phyloP scores from a whole-genome alignment of 306 rosid species.

The Sechiopsis laciniata region DNA sequence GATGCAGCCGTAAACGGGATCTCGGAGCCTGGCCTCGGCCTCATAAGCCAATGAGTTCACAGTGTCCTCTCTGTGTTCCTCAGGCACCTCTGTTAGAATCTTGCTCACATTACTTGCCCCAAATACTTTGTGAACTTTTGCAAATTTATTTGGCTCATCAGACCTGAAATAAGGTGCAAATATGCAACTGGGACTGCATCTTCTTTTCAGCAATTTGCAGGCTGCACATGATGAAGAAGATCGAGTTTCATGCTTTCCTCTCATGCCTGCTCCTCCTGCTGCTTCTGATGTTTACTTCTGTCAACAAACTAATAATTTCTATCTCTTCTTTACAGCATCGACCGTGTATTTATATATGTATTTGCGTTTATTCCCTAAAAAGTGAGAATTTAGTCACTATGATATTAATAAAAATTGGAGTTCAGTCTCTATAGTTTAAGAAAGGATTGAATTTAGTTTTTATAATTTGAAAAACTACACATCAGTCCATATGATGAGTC shows the following conservation, averaged over 20 bases:
- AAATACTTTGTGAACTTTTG: constrained; percentile 87
- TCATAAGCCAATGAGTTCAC: constrained; percentile 81
- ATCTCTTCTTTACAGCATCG: not conserved
- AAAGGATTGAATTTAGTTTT: too few species aligned
- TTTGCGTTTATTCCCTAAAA: too few species aligned
- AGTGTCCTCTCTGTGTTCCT: constrained; percentile 72
- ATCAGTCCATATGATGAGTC: too few species aligned
- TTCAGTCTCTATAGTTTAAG: too few species aligned
- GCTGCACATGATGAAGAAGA: constrained; percentile 92
- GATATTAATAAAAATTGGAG: too few species aligned
- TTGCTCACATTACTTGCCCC: constrained; percentile 98
- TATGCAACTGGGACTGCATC: constrained; percentile 69
- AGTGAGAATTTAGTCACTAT: too few species aligned
- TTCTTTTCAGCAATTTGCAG: constrained; percentile 75
- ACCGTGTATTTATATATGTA: too few species aligned
- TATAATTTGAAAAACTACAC: too few species aligned
- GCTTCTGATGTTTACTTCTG: constrained; percentile 16
- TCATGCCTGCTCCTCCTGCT: constrained; percentile 33
- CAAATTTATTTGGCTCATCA: constrained; percentile 72
- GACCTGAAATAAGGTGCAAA: constrained; percentile 82
- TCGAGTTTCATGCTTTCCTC: constrained; percentile 61
- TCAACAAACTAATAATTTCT: not conserved
- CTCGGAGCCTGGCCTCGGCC: constrained; percentile 74
- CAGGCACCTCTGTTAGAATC: constrained; percentile 73
- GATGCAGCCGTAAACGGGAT: constrained; percentile 94